A percentile compares a stretch with the other conserved stretches of the same genome.
phyloP scores from a whole-genome alignment of 2,329 filamentous ascomycete species.

The Fonsecaea nubica region DNA sequence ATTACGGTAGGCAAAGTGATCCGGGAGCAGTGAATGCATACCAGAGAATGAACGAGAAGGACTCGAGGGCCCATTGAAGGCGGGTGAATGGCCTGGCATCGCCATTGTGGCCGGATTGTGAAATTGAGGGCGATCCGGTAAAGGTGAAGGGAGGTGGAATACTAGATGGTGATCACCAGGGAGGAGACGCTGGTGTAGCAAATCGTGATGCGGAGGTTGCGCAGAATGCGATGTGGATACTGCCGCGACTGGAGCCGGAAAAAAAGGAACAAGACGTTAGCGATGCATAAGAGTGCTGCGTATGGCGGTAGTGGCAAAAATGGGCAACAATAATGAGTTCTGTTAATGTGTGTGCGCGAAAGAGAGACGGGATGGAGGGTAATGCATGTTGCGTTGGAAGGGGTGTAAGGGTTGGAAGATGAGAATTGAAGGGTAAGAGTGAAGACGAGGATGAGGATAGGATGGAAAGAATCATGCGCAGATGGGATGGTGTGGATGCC shows the following conservation, averaged over 20 bases:
- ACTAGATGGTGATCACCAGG: constrained; percentile 27
- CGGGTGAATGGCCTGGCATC: constrained; percentile 39
- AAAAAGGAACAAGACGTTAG: constrained; percentile 23
- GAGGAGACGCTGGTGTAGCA: constrained; percentile 17
- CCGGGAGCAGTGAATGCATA: constrained; percentile 24
- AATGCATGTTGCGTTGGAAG: neutral
- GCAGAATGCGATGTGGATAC: constrained; percentile 26
- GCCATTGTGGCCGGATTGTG: constrained; percentile 33
- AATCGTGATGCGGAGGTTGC: constrained; percentile 31
- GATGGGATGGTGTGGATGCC: constrained; percentile 22
- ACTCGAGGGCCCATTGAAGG: constrained; percentile 36
- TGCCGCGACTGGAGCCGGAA: constrained; percentile 13
- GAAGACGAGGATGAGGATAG: constrained; percentile 12
- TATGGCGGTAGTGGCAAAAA: neutral
- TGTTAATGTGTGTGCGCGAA: neutral
- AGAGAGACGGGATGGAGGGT: constrained; percentile 3
- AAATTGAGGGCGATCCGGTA: constrained; percentile 5
- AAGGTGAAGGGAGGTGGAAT: constrained; percentile 16
- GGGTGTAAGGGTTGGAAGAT: constrained; percentile 8
- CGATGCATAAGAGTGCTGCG: neutral
- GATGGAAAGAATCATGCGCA: constrained; percentile 11
- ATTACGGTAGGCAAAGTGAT: neutral
- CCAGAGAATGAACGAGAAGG: constrained; percentile 36
- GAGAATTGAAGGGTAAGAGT: constrained; percentile 1
- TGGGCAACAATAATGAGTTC: neutral